These are phyloP conservation scores for Mycena rebaudengoi DNA, from an alignment of 768 basidiomycete genomes.

Conservation along the genomic window DNA sequence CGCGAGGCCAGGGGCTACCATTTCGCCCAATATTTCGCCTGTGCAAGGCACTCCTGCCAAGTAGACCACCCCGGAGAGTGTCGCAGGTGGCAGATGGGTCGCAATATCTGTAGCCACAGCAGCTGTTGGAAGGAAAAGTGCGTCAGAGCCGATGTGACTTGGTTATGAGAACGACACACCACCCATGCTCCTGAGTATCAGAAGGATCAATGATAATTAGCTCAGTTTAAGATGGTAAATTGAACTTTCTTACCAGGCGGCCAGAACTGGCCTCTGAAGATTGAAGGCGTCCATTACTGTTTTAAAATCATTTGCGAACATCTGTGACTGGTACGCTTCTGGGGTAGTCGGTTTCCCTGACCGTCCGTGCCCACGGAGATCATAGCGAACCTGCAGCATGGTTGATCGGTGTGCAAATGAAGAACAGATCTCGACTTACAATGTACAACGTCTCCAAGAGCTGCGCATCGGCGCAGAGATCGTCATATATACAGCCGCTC, in stretches of 20 bases:
- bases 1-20: slow-evolving; percentile 29
- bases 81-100: slow-evolving; percentile 32
- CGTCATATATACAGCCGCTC: slow-evolving; percentile 45
- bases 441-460: slow-evolving; percentile 33
- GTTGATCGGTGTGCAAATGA: background rate
- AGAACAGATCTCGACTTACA: slow-evolving; percentile 22
- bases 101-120: slow-evolving; percentile 37
- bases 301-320: slow-evolving; percentile 43
- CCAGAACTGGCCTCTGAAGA: slow-evolving; percentile 36
- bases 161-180: too few species aligned
- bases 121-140: slow-evolving; percentile 26
- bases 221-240: too few species aligned
- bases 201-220: background rate
- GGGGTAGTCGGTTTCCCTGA: slow-evolving; percentile 38
- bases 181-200: slow-evolving; percentile 35
- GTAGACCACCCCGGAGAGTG: slow-evolving; percentile 39
- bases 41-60: slow-evolving; percentile 35
- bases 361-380: slow-evolving; percentile 42
- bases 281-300: slow-evolving; percentile 37
- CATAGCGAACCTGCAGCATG: slow-evolving; percentile 40
- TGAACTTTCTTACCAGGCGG: slow-evolving; percentile 35
- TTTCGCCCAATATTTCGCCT: slow-evolving; percentile 28
- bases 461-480: slow-evolving; percentile 40
- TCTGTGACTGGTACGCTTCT: slow-evolving; percentile 34
- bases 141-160: background rate